These are phyloP conservation scores for Solanum peruvianum DNA, from an alignment of 257 asterid species.

Conservation along the genomic window DNA sequence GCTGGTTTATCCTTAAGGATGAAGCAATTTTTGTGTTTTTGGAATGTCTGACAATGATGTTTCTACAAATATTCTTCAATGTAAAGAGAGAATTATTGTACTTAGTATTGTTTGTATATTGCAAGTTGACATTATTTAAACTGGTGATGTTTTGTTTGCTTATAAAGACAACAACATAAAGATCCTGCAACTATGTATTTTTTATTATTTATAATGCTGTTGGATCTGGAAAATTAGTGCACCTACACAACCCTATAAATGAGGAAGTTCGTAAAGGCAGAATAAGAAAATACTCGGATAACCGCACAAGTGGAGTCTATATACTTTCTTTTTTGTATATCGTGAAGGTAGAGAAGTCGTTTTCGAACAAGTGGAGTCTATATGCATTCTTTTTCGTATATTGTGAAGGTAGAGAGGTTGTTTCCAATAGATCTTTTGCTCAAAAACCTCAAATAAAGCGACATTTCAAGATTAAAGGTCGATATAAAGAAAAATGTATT, in stretches of 20 bases:
- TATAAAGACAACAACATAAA: background rate
- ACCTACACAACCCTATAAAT: background rate
- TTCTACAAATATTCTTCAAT: background rate
- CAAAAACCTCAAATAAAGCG: background rate
- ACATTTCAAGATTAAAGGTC: background rate
- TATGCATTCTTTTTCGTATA: no score
- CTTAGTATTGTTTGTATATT: background rate
- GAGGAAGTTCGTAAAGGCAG: background rate
- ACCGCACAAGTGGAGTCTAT: background rate
- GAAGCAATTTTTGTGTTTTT: background rate
- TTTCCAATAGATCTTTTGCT: fast-evolving
- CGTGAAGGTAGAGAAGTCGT: background rate
- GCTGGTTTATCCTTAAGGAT: background rate
- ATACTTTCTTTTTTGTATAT: fast-evolving
- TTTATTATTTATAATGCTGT: background rate
- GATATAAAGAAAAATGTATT: no score
- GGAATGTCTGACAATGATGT: background rate
- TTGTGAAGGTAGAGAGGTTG: no score
- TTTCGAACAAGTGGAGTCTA: no score
- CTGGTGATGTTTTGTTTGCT: background rate
- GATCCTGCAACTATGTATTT: background rate
- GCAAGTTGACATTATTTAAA: background rate
- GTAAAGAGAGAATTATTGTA: background rate
- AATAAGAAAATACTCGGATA: background rate
- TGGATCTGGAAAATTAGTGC: background rate